Percentiles rank a stretch among this genome's conserved stretches.
These are phyloP conservation scores for Lactarius psammicola DNA, from an alignment of 768 basidiomycete species.

Conservation along the genomic window DNA sequence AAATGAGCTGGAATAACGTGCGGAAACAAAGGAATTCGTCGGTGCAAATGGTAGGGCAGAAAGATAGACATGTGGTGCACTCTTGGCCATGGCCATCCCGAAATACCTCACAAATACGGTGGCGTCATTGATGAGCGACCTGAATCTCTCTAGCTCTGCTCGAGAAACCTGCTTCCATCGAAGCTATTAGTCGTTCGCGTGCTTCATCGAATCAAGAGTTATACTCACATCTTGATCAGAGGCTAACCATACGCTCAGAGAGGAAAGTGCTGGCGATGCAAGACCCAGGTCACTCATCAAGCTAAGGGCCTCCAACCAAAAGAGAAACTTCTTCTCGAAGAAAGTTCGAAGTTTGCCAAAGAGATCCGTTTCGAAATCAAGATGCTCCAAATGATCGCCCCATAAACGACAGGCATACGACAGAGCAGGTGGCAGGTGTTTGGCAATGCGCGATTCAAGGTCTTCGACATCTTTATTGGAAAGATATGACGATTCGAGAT, in stretches of 20 bases:
- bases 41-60: background rate
- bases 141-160: background rate
- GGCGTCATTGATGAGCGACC: background rate
- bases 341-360: background rate
- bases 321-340: background rate
- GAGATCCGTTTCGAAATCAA: background rate
- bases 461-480: background rate
- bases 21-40: background rate
- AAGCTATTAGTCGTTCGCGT: background rate
- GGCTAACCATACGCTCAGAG: background rate
- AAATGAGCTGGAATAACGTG: background rate
- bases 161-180: background rate
- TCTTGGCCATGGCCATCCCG: background rate
- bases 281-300: background rate
- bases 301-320: background rate
- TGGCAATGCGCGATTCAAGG: background rate
- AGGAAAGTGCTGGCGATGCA: background rate
- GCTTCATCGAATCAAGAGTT: background rate
- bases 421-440: background rate
- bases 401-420: conserved; percentile 9
- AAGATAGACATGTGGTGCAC: background rate
- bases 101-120: background rate
- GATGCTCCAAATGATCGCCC: background rate
- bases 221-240: background rate
- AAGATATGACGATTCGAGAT: background rate